phyloP scores from a whole-genome alignment of 1,284 basidiomycete species.

The Erythrobasidium hasegawianum region DNA sequence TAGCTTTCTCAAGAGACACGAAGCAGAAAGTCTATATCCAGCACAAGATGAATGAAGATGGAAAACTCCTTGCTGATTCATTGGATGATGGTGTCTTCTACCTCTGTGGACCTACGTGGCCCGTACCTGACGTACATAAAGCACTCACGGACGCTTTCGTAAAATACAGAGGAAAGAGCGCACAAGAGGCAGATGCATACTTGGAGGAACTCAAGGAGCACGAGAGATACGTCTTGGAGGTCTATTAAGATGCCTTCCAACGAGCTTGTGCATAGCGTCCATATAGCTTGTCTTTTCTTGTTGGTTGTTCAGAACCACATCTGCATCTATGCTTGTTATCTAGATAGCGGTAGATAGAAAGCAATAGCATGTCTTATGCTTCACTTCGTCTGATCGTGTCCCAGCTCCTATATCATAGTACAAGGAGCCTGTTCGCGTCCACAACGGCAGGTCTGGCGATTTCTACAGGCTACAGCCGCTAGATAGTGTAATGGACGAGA shows the following conservation, averaged over 20 bases:
- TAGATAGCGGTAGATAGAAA: too few species aligned
- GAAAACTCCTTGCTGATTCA: constrained; percentile 68
- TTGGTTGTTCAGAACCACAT: too few species aligned
- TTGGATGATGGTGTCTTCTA: constrained; percentile 75
- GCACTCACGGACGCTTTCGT: constrained; percentile 76
- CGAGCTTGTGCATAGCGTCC: neutral
- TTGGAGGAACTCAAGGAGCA: constrained; percentile 92
- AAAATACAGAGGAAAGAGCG: constrained; percentile 65
- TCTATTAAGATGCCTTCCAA: constrained; percentile 49
- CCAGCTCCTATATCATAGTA: too few species aligned
- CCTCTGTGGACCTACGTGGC: constrained; percentile 72
- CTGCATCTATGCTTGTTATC: too few species aligned
- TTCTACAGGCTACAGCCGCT: too few species aligned
- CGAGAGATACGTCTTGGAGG: constrained; percentile 95
- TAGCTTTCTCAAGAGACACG: constrained; percentile 94
- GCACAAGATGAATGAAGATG: constrained; percentile 94
- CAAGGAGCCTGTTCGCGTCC: too few species aligned
- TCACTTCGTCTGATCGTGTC: too few species aligned
- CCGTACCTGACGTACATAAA: constrained; percentile 94
- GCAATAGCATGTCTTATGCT: too few species aligned
- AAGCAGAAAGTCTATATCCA: constrained; percentile 94
- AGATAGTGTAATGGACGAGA: too few species aligned
- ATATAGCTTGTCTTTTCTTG: too few species aligned
- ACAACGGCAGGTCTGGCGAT: too few species aligned
- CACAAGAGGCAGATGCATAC: constrained; percentile 70